A percentile compares a stretch with the other conserved stretches of the same genome.
phyloP scores from a whole-genome alignment of 108 stramenopile species.

The Skeletonema grethae region DNA sequence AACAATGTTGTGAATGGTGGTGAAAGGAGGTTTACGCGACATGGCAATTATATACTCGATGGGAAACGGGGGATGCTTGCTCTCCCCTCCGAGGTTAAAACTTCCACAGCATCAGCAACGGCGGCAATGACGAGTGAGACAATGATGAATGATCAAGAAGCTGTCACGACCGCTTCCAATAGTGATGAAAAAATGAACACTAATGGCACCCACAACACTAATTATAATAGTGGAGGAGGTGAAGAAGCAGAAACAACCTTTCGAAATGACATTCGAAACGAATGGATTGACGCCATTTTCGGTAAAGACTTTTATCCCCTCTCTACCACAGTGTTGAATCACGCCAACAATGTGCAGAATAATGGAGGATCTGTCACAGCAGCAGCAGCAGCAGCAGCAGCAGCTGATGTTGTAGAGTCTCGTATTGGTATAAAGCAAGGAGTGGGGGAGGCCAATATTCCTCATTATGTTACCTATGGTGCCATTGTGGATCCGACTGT shows the following conservation, averaged over 20 bases:
- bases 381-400: no score
- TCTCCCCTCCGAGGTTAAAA: background rate
- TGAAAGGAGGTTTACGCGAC: background rate
- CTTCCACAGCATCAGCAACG: no score
- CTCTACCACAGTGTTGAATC: background rate
- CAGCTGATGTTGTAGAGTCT: no score
- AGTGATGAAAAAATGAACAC: background rate
- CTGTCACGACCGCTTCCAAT: background rate
- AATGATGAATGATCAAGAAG: background rate
- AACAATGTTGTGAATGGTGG: no score
- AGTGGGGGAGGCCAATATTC: constrained; percentile 51
- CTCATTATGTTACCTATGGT: constrained; percentile 43
- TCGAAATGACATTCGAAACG: constrained; percentile 47
- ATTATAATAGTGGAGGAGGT: no score
- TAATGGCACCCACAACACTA: background rate
- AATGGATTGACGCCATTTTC: constrained; percentile 84
- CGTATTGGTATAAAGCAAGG: constrained; percentile 40
- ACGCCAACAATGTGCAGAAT: no score
- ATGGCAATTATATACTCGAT: background rate
- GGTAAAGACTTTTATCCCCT: constrained; percentile 57
- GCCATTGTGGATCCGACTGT: constrained; percentile 29
- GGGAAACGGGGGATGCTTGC: background rate
- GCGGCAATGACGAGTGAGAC: background rate
- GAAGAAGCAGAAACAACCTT: constrained; percentile 11
- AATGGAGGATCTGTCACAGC: no score